A percentile compares a stretch with the other conserved stretches of the same genome.
Evolutionary conservation across 176 grass and related monocot species (phyloP).

Genomic region (Juncus effusus): DNA sequence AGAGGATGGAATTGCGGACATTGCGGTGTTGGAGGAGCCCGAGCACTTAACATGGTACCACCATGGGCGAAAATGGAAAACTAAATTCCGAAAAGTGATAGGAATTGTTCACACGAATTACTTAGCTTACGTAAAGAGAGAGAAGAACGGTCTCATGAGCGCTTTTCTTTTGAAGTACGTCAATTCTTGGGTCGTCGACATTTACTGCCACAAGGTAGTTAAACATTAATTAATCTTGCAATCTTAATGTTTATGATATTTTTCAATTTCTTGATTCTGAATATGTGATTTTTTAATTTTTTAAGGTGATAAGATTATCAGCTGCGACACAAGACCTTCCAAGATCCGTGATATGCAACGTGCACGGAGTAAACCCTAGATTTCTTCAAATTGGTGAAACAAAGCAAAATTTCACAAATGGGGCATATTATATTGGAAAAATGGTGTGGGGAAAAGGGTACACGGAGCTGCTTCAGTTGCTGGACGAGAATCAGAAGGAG

Average conservation of each 20-base stretch:
- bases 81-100: constrained; percentile 80
- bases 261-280: constrained; percentile 14
- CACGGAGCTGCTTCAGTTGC: constrained; percentile 69
- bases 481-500: constrained; percentile 56
- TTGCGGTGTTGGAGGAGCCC: constrained; percentile 95
- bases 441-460: constrained; percentile 99
- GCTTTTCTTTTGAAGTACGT: constrained; percentile 87
- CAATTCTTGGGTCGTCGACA: constrained; percentile 85
- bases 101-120: constrained; percentile 92
- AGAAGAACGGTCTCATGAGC: constrained; percentile 79
- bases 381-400: constrained; percentile 78
- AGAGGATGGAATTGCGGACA: constrained; percentile 71
- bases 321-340: constrained; percentile 88
- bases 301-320: constrained; percentile 89
- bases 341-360: constrained; percentile 87
- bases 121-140: constrained; percentile 93
- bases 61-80: constrained; percentile 95
- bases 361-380: constrained; percentile 96
- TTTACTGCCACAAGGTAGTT: constrained; percentile 95
- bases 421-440: constrained; percentile 97
- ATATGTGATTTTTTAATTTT: constrained; percentile 14
- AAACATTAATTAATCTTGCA: constrained; percentile 3
- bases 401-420: constrained; percentile 75
- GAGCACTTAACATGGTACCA: constrained; percentile 99
- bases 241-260: not conserved